phyloP scores from a whole-genome alignment of 495 filamentous ascomycete species.

The Tetracladium marchalianum region DNA sequence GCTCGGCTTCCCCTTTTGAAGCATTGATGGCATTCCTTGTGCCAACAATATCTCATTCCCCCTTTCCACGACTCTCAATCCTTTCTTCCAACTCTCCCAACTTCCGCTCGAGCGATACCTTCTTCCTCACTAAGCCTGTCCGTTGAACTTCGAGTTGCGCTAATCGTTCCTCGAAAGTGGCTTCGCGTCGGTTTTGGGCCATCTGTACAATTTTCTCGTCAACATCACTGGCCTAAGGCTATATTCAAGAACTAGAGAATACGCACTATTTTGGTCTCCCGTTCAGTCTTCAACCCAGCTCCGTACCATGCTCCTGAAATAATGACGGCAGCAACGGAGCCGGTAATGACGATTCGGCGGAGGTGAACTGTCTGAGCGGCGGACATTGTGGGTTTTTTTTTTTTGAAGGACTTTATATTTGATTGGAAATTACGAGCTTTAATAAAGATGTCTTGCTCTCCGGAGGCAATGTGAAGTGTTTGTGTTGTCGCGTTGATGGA shows the following conservation, averaged over 20 bases:
- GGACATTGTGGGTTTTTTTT: not conserved
- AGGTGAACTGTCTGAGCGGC: constrained; percentile 13
- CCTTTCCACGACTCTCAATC: constrained; percentile 14
- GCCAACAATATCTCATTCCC: constrained; percentile 15
- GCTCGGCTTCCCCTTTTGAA: not conserved
- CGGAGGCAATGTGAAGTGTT: too few relatives aligned
- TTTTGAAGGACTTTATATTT: too few relatives aligned
- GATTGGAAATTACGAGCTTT: too few relatives aligned
- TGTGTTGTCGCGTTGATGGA: too few relatives aligned
- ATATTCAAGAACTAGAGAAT: too few relatives aligned
- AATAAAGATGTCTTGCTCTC: too few relatives aligned
- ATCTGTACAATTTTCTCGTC: not conserved
- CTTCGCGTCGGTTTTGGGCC: constrained; percentile 6
- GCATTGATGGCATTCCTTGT: not conserved
- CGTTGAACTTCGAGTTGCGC: constrained; percentile 38
- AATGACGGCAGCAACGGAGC: constrained; percentile 37
- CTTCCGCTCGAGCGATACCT: constrained; percentile 45
- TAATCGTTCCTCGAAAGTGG: constrained; percentile 43
- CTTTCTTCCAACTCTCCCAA: constrained; percentile 40
- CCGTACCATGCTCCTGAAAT: constrained; percentile 44
- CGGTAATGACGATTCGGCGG: constrained; percentile 32
- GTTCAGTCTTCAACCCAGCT: constrained; percentile 39
- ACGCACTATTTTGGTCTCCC: constrained; percentile 34
- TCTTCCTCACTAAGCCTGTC: constrained; percentile 38
- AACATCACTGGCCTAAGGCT: not conserved